Evolutionary conservation across 208 protist species (phyloP).

Genomic region (Sergeia podlipaevii): DNA sequence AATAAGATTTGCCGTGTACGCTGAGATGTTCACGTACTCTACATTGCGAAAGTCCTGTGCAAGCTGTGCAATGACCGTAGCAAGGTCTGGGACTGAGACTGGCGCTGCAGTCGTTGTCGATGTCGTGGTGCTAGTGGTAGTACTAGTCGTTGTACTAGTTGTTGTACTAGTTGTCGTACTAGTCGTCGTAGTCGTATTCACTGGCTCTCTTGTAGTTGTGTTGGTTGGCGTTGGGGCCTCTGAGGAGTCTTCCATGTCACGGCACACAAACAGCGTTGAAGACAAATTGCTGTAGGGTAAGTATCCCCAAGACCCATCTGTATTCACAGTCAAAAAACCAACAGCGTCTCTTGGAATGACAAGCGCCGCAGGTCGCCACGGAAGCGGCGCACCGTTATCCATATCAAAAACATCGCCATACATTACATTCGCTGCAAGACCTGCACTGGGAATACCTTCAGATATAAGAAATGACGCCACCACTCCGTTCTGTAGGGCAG

Average conservation of each 20-base stretch:
- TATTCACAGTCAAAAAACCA: conserved; percentile 30
- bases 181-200: conserved; percentile 9
- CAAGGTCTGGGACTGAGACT: background rate
- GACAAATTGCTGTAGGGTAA: conserved; percentile 13
- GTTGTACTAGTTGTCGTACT: conserved; percentile 10
- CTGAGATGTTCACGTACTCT: conserved; percentile 1
- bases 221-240: conserved; percentile 13
- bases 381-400: conserved; percentile 28
- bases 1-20: conserved; percentile 4
- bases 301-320: conserved; percentile 28
- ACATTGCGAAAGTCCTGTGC: conserved; percentile 9
- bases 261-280: conserved; percentile 30
- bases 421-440: no score
- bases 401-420: conserved; percentile 26
- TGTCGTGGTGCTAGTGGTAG: conserved; percentile 12
- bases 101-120: conserved; percentile 10
- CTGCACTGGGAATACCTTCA: conserved; percentile 18
- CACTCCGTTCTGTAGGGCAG: conserved; percentile 21
- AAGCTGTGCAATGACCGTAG: conserved; percentile 14
- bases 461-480: conserved; percentile 25
- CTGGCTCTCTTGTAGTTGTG: conserved; percentile 3
- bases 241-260: conserved; percentile 9
- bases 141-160: conserved; percentile 13
- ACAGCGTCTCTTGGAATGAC: conserved; percentile 1
- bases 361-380: conserved; percentile 25